Conservation (phyloP, 306 rosid genomes). For the Citrullus mucosospermus region DNA sequence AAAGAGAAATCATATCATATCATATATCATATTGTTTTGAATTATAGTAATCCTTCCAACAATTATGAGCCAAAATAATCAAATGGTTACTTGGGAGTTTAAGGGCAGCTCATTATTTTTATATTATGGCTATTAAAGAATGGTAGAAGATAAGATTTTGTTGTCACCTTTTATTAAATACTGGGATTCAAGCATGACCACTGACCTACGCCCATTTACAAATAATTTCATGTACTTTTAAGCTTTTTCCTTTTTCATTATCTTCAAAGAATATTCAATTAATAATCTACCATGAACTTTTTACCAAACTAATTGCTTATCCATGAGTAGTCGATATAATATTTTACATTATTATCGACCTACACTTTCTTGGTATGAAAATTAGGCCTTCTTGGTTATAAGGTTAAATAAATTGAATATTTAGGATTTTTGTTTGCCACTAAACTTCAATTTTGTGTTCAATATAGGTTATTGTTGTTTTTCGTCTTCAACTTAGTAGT, state of each 20-base stretch:
- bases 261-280: not conserved
- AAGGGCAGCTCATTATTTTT: not conserved
- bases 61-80: not conserved
- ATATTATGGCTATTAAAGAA: not conserved
- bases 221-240: not conserved
- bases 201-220: not conserved
- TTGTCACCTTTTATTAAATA: not conserved
- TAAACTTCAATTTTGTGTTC: too few species aligned
- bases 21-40: not conserved
- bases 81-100: not conserved
- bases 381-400: too few species aligned
- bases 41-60: not conserved
- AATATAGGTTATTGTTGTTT: too few species aligned
- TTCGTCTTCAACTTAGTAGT: too few species aligned
- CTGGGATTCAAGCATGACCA: not conserved
- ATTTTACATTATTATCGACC: too few species aligned
- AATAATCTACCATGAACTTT: not conserved
- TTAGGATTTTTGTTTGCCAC: too few species aligned
- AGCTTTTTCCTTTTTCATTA: not conserved
- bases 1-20: too few species aligned
- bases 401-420: too few species aligned
- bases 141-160: not conserved
- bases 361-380: too few species aligned
- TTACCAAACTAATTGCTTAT: too few species aligned
- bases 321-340: too few species aligned